phyloP scores from a whole-genome alignment of 371 early-diverging fungal genomes.

The Thermomucor indicae-seudaticae region DNA sequence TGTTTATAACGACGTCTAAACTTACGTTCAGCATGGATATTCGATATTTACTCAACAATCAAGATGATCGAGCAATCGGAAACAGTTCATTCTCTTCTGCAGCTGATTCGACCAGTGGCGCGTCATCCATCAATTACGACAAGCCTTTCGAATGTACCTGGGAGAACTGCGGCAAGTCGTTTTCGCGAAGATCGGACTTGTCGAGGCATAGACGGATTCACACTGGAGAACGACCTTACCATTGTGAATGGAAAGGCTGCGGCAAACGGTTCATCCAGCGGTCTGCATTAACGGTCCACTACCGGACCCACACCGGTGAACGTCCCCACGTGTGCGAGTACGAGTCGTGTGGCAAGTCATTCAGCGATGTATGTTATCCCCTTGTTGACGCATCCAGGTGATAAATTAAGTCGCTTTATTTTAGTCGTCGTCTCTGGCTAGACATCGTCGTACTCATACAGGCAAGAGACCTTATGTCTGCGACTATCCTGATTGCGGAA shows the following conservation, averaged over 20 bases:
- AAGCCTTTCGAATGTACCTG: slow-evolving; percentile 61
- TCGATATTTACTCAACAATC: slow-evolving; percentile 27
- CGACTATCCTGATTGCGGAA: slow-evolving; percentile 35
- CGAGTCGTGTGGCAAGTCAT: slow-evolving; percentile 49
- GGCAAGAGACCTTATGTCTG: slow-evolving; percentile 42
- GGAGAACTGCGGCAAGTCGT: slow-evolving; percentile 62
- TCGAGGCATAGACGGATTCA: slow-evolving; percentile 74
- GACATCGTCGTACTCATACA: slow-evolving; percentile 46
- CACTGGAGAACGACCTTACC: slow-evolving; percentile 70
- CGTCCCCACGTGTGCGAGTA: slow-evolving; percentile 70
- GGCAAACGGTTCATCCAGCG: slow-evolving; percentile 75
- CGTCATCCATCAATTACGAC: slow-evolving; percentile 11
- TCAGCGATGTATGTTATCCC: slow-evolving; percentile 50
- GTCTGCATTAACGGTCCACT: slow-evolving; percentile 76
- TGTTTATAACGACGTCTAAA: background rate
- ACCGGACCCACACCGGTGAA: slow-evolving; percentile 79
- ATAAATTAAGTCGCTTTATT: slow-evolving; percentile 15
- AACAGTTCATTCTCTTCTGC: background rate
- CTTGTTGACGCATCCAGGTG: background rate
- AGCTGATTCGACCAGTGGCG: background rate
- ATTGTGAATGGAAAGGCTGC: slow-evolving; percentile 61
- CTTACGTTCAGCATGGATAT: slow-evolving; percentile 23
- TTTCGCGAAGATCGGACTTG: slow-evolving; percentile 76
- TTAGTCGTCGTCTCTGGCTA: slow-evolving; percentile 43
- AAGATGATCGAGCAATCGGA: background rate